Base-by-base conservation (phyloP, 805 yeast genomes). In the Nakazawaea peltata region DNA sequence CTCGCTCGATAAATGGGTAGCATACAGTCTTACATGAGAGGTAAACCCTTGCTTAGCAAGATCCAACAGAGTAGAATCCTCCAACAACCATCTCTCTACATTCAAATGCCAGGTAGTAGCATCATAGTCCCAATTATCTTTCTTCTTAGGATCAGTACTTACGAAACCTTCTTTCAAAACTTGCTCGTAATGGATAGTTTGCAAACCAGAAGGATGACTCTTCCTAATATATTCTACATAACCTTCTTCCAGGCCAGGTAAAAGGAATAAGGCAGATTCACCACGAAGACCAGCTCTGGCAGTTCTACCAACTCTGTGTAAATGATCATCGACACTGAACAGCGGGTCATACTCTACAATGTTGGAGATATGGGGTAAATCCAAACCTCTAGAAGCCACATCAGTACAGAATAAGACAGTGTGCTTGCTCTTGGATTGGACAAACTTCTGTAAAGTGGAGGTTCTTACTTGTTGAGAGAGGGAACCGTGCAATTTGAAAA, bases 41-140 rank as follows among this genome's bases (percentile, higher is more conserved):
- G 81, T 74, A 52, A 84, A 92, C 3, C 85, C 97, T 49, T 78
- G 74, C 4, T 74, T 71, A 1, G 98, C 97, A 26, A 69, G 52
- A 12, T 71, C 76, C 33, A 76, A 77, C 5, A 75, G 72, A 1
- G 57, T 51, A 1, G 68, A 55, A 47, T 83, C 84, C 44, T 75
- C 92, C 32, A 92, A 59, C 13, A 90, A 64, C 81, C 94, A 81
- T 53, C 97, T 67, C 62, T 92, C 99, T 10, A 87, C 72, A 37
- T 81, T 77, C 45, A 92, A 65, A 53, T 92, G 99, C 90, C 94
- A 90, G 2, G 96, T 85, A 0, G 99, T 94, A 4, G 97, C 98
- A 48, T 82, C 85, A 19, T 77, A 75, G 54, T 90, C 97, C 97
- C 97, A 94, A 46, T 44, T 56, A 21, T 60, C 59, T 41, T 63